These are phyloP conservation scores for Pythium chondricola DNA, from an alignment of 352 stramenopile genomes.

Conservation along the genomic window DNA sequence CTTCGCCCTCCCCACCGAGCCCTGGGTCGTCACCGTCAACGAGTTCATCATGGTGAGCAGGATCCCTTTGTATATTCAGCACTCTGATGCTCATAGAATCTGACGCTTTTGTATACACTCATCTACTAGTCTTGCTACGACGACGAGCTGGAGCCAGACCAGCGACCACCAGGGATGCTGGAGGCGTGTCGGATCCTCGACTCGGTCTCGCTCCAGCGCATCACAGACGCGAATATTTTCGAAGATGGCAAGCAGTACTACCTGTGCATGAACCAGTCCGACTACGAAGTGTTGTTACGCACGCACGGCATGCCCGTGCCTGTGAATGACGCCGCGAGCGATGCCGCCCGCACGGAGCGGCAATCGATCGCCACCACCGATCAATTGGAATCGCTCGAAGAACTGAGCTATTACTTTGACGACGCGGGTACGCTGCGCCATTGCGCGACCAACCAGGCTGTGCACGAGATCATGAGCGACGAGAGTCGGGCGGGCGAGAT, in stretches of 20 bases:
- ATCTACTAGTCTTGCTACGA: constrained; percentile 58
- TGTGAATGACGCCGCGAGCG: constrained; percentile 8
- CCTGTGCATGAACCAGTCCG: constrained; percentile 32
- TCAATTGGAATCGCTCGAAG: constrained; percentile 67
- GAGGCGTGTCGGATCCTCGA: constrained; percentile 54
- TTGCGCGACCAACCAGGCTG: constrained; percentile 63
- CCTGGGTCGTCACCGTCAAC: constrained; percentile 61
- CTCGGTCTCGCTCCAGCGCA: constrained; percentile 33
- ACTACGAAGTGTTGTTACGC: constrained; percentile 34
- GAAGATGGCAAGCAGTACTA: constrained; percentile 78
- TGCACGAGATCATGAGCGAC: constrained; percentile 75
- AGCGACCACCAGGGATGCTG: constrained; percentile 48
- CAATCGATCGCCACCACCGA: constrained; percentile 47
- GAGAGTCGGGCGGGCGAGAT: constrained; percentile 55
- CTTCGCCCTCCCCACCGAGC: constrained; percentile 51
- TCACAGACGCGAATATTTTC: constrained; percentile 30
- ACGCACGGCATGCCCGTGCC: constrained; percentile 37
- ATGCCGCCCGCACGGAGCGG: constrained; percentile 17
- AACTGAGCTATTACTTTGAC: constrained; percentile 79
- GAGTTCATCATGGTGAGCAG: constrained; percentile 77
- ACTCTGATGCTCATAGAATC: too few species aligned
- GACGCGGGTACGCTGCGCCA: constrained; percentile 56
- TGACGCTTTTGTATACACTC: background rate
- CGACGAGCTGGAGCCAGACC: constrained; percentile 60
- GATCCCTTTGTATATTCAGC: too few species aligned